Evolutionary conservation across 1,284 basidiomycete genomes (phyloP).

Genomic region (Flammula alnicola): DNA sequence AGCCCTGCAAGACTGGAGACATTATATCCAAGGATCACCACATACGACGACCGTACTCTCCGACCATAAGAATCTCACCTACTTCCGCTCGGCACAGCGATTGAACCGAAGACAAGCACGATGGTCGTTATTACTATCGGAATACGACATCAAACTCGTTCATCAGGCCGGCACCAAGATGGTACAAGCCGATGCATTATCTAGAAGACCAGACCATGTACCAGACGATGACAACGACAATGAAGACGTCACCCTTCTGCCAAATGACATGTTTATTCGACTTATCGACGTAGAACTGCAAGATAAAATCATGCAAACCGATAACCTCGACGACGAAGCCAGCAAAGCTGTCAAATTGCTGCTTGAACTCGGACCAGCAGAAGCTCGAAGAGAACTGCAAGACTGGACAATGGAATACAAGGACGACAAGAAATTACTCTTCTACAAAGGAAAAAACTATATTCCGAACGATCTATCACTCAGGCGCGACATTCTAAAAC

Average conservation of each 20-base stretch:
- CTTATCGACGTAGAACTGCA: slow-evolving; percentile 6
- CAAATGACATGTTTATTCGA: slow-evolving; percentile 23
- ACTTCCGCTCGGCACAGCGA: slow-evolving; percentile 39
- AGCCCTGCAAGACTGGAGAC: slow-evolving; percentile 42
- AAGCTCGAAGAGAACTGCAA: not conserved
- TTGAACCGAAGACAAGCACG: slow-evolving; percentile 44
- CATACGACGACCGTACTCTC: slow-evolving; percentile 35
- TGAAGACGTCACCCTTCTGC: slow-evolving; percentile 32
- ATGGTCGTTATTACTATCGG: slow-evolving; percentile 42
- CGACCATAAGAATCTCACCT: slow-evolving; percentile 50
- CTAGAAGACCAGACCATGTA: slow-evolving; percentile 38
- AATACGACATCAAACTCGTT: slow-evolving; percentile 40
- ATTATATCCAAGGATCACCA: slow-evolving; percentile 38
- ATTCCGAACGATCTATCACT: slow-evolving; percentile 17
- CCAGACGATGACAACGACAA: slow-evolving; percentile 32
- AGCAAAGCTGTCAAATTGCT: not conserved
- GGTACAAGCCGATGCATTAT: slow-evolving; percentile 44
- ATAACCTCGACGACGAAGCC: not conserved
- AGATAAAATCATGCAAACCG: slow-evolving; percentile 25
- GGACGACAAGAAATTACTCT: slow-evolving; percentile 10
- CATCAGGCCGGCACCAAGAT: slow-evolving; percentile 43
- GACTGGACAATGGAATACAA: slow-evolving; percentile 13
- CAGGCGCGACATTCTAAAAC: slow-evolving; percentile 5
- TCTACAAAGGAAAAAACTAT: slow-evolving; percentile 16
- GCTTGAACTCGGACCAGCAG: too few species aligned